phyloP scores from a whole-genome alignment of 768 basidiomycete genomes.

The Suillus bovinus region DNA sequence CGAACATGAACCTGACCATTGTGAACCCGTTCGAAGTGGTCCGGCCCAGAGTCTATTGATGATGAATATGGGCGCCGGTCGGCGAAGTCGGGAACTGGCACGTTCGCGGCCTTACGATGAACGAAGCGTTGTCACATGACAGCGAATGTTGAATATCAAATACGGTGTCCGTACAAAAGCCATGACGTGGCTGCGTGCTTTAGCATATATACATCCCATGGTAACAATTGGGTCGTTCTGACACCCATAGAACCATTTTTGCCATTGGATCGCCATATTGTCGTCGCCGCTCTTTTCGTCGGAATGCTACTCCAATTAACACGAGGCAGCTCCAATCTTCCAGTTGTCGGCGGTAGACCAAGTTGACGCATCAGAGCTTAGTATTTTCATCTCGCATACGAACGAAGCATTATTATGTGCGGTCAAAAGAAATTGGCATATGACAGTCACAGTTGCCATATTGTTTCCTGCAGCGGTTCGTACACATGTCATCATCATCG shows the following conservation, averaged over 20 bases:
- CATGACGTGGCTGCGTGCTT: no score
- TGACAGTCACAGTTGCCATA: not conserved
- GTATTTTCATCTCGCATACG: not conserved
- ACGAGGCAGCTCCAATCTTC: not conserved
- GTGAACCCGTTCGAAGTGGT: conserved; percentile 4
- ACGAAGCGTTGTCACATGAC: no score
- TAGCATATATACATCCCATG: no score
- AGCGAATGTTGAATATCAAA: no score
- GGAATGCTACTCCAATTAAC: not conserved
- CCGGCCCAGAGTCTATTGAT: not conserved
- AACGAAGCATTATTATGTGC: not conserved
- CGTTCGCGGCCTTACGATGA: no score
- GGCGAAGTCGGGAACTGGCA: no score
- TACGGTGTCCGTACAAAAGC: no score
- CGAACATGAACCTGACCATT: conserved; percentile 2
- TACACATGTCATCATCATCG: not conserved
- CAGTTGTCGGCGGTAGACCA: not conserved
- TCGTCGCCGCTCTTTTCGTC: not conserved
- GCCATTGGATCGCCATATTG: not conserved
- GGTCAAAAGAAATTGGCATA: not conserved
- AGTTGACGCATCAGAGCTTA: not conserved
- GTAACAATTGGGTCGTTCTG: no score
- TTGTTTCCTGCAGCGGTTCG: not conserved
- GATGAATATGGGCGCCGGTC: no score
- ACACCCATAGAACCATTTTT: not conserved